Evolutionary conservation across 2,329 filamentous ascomycete species (phyloP), one percentile per base, ranked within the genome.

Genomic region (Curvularia sp.): DNA sequence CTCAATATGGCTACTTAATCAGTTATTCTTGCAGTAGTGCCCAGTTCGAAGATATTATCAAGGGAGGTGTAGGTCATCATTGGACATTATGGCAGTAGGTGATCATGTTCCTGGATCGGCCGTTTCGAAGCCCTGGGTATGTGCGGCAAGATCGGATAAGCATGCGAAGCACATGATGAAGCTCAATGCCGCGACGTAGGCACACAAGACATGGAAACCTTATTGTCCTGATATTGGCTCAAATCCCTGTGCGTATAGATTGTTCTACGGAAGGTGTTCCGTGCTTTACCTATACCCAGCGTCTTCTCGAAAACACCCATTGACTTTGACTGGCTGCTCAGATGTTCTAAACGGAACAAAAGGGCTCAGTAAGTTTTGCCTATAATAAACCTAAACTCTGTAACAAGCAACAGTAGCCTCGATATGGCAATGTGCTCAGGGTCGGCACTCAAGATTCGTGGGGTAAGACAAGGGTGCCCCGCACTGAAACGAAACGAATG

Each of bases 81-180:
- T n/a, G 19, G 27, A 27, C 36, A 18, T 42, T 18, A 25, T 21
- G 12, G 4, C 23, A 19, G 34, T 8, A 36, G 30, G n/a, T 34
- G 28, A 32, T 15, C 8, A 15, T 7, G 32, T 53, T 19, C 19
- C 32, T 38, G 18, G 50, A 39, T 49, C n/a, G 34, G 46, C 19
- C 18, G 41, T 58, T 28, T 46, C 45, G 55, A 41, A 47, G 34
- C 36, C 36, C 25, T 53, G 21, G 32, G 46, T 45, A 49, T 59
- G 57, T 47, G 53, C 60, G 59, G 43, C 46, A 47, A 39, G 13
- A 28, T 53, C 58, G 66, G 67, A 49, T 67, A 68, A 64, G 64
- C 57, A 28, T 55, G 49, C 30, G 54, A 63, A 64, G 56, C 60
- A 47, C 27, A 57, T 51, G 39, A 27, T 32, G 46, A 66, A 64